Conservation (phyloP, 2,329 filamentous ascomycete species). For the Ceratocystis colombiana region DNA sequence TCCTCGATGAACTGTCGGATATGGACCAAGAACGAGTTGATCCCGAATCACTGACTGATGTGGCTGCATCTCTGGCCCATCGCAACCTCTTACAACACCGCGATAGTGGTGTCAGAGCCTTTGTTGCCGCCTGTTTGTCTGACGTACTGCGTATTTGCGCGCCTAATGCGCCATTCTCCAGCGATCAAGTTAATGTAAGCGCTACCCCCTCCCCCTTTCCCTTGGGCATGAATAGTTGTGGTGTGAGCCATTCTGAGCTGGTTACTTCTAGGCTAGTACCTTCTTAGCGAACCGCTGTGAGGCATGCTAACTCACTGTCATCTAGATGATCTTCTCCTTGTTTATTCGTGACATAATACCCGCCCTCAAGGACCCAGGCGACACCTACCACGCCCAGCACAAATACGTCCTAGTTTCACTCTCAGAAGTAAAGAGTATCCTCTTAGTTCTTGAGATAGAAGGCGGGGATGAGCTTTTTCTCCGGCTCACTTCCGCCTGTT, state of each 20-base stretch:
- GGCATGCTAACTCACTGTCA: conserved; percentile 27
- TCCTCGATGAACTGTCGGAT: conserved; percentile 72
- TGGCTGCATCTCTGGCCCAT: conserved; percentile 75
- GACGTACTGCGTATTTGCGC: conserved; percentile 89
- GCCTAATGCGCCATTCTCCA: conserved; percentile 87
- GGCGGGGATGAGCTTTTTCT: conserved; percentile 69
- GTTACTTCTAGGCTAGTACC: too few species aligned
- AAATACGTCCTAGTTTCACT: conserved; percentile 83
- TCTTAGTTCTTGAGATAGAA: conserved; percentile 80
- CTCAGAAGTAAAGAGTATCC: conserved; percentile 85
- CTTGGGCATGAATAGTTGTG: too few species aligned
- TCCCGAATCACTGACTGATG: conserved; percentile 68
- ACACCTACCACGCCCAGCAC: conserved; percentile 88
- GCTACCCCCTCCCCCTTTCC: background rate
- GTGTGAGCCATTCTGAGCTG: background rate
- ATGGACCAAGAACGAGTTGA: conserved; percentile 82
- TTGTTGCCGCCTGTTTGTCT: conserved; percentile 77
- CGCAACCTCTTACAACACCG: conserved; percentile 80
- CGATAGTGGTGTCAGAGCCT: conserved; percentile 86
- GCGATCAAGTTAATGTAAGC: conserved; percentile 74
- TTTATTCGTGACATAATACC: conserved; percentile 77
- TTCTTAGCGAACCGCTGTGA: too few species aligned
- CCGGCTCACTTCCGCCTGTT: conserved; percentile 75
- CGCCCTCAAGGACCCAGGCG: conserved; percentile 71
- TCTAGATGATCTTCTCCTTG: conserved; percentile 81